phyloP scores from a whole-genome alignment of 169 alveolate species.

The Cryptosporidium canis region DNA sequence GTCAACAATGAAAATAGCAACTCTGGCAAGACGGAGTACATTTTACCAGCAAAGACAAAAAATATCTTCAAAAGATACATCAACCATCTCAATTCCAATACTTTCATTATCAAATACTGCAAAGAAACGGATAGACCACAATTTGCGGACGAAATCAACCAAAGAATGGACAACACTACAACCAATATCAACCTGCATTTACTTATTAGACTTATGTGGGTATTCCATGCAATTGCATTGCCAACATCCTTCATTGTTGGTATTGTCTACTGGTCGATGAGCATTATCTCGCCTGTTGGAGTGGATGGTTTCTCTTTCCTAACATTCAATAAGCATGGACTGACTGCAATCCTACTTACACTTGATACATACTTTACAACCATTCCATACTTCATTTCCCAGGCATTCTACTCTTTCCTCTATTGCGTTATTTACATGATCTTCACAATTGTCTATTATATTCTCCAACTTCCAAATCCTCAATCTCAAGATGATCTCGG shows the following conservation, averaged over 20 bases:
- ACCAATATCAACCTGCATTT: conserved; percentile 46
- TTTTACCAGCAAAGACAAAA: neutral
- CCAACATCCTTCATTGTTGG: conserved; percentile 68
- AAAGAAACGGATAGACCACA: conserved; percentile 39
- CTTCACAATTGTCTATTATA: conserved; percentile 40
- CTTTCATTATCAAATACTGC: conserved; percentile 9
- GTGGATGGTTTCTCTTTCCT: conserved; percentile 57
- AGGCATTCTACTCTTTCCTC: conserved; percentile 46
- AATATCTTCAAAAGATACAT: conserved; percentile 15
- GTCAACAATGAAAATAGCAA: neutral
- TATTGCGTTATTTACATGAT: conserved; percentile 38
- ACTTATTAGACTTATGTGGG: conserved; percentile 50
- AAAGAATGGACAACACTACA: conserved; percentile 35
- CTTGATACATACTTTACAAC: conserved; percentile 48
- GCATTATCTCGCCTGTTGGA: conserved; percentile 57
- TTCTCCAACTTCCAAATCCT: conserved; percentile 55
- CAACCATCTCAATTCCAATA: conserved; percentile 12
- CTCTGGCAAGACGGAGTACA: neutral
- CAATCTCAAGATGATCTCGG: conserved; percentile 58
- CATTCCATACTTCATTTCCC: conserved; percentile 55
- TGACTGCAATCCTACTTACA: conserved; percentile 24
- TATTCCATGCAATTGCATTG: conserved; percentile 50
- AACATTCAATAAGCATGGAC: conserved; percentile 60
- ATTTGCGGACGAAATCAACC: conserved; percentile 33
- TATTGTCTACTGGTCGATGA: conserved; percentile 69